Evolutionary conservation across 2,329 filamentous ascomycete species (phyloP).

Genomic region (Penicillium sp.): DNA sequence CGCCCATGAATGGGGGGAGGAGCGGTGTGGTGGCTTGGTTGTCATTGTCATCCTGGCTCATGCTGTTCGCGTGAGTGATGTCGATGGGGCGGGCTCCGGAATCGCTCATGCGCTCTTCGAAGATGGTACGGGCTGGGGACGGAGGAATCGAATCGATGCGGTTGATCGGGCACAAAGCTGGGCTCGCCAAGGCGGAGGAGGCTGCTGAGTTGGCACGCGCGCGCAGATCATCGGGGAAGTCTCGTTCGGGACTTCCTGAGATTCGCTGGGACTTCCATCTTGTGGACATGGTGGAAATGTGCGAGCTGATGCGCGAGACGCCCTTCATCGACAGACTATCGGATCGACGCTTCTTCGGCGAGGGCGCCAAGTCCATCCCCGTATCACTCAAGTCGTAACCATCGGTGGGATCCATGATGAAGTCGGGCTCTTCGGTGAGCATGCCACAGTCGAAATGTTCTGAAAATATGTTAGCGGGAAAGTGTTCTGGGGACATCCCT

Average conservation of each 20-base stretch:
- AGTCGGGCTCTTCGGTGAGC: conserved; percentile 32
- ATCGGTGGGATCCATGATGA: conserved; percentile 32
- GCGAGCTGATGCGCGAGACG: conserved; percentile 64
- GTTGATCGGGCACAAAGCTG: conserved; percentile 34
- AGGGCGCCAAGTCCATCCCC: conserved; percentile 61
- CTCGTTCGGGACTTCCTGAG: conserved; percentile 34
- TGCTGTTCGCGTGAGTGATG: conserved; percentile 54
- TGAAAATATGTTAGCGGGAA: conserved; percentile 17
- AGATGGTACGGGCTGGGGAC: conserved; percentile 65
- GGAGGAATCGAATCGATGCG: conserved; percentile 58
- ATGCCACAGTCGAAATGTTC: conserved; percentile 39
- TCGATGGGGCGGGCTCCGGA: conserved; percentile 55
- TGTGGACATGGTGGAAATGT: conserved; percentile 73
- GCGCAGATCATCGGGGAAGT: conserved; percentile 35
- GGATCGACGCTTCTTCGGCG: conserved; percentile 55
- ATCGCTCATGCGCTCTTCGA: conserved; percentile 54
- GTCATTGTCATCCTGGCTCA: conserved; percentile 53
- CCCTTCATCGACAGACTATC: conserved; percentile 49
- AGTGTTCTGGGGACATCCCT: no score
- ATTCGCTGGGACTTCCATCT: conserved; percentile 40
- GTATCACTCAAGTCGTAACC: conserved; percentile 58
- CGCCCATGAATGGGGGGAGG: conserved; percentile 75
- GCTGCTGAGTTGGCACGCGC: conserved; percentile 44
- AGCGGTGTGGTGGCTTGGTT: conserved; percentile 77
- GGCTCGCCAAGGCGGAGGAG: conserved; percentile 42